Evolutionary conservation across 2,329 filamentous ascomycete genomes (phyloP), one percentile per base, ranked within the genome.

Genomic region (Pyricularia grisea): DNA sequence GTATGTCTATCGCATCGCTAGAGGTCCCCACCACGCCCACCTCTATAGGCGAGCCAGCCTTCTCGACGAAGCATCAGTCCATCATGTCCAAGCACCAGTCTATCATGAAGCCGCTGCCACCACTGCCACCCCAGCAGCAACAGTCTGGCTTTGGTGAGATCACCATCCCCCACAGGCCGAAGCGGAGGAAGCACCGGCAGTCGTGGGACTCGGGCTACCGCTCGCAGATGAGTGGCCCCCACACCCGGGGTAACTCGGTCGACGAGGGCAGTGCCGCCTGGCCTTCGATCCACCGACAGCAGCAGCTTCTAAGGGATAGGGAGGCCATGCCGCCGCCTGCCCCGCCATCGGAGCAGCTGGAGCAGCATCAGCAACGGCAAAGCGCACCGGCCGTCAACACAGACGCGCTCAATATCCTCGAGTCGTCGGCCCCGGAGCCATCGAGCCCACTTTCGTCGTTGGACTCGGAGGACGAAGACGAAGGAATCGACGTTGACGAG

Each of bases 161-260:
- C 10, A 27, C 55, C 14, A n/a, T 33, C 17, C 42, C 66, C 1
- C 28, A 50, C 17, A 60, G 67, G 2, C 58, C 23, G 11, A 68
- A 68, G 33, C 67, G 23, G 11, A 68, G 33, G 33, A 68, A 61
- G 36, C 65, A 67, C 14, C 58, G 67, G 7, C 30, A 68, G 25
- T 68, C 67, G 10, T 68, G 67, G 67, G 67, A 68, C 60, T 68
- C 67, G 7, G 67, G 58, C 30, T 61, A 64, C 4, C 58, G 67
- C 58, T 68, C 67, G 12, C 58, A 68, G 25, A 50, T 68, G 50
- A 64, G 63, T 33, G 67, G 67, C 14, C 42, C 58, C 25, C 67
- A 63, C 33, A 68, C 67, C 7, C 67, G 67, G 11, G 67, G 60
- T 60, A 68, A 50, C 30, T 68, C 67, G 12, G 17, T 61, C 58